Evolutionary conservation across 2,329 filamentous ascomycete genomes (phyloP).

Genomic region (Bertia moriformis): DNA sequence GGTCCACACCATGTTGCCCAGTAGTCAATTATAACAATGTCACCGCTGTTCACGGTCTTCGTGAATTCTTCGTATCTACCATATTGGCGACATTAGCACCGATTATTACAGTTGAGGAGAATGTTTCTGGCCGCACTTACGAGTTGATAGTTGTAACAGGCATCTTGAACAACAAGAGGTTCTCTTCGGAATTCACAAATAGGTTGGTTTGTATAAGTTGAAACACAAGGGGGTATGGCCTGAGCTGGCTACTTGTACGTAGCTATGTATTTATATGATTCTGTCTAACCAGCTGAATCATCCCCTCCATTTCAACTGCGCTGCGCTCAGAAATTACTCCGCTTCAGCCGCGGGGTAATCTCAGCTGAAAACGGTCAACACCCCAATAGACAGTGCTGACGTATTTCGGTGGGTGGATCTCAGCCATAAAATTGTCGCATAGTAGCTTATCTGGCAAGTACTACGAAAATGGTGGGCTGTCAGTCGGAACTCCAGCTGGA

Average conservation of each 20-base stretch:
- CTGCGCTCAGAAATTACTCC: neutral
- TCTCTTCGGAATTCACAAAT: neutral
- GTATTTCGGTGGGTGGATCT: no score
- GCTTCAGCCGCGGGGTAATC: neutral
- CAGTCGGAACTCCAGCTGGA: no score
- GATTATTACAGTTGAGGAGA: neutral
- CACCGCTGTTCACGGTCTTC: neutral
- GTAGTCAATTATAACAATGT: slow-evolving; percentile 49
- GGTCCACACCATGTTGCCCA: slow-evolving; percentile 88
- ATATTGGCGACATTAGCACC: neutral
- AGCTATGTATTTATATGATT: neutral
- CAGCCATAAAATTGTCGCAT: no score
- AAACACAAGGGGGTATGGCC: neutral
- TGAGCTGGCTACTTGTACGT: neutral
- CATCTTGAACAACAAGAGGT: neutral
- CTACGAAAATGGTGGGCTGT: no score
- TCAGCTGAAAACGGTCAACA: no score
- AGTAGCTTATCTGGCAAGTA: no score
- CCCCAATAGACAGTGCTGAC: no score
- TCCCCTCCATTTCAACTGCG: neutral
- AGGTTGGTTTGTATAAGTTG: neutral
- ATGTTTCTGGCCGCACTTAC: neutral
- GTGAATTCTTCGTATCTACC: neutral
- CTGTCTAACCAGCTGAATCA: neutral
- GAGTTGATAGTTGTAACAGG: neutral